These are phyloP conservation scores for Ganoderma meredithae DNA, from an alignment of 1,284 basidiomycete genomes.

Conservation along the genomic window DNA sequence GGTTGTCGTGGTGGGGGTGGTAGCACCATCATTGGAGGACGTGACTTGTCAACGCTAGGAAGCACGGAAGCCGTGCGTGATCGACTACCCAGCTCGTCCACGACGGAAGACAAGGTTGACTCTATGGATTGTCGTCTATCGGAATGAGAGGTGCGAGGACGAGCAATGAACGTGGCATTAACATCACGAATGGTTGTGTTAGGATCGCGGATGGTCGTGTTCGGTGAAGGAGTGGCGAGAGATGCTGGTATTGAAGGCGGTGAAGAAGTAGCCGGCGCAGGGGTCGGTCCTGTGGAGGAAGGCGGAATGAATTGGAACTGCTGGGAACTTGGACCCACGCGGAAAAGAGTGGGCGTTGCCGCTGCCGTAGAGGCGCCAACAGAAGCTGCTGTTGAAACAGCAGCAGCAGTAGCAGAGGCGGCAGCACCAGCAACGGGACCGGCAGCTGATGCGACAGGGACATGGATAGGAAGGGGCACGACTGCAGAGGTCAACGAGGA, in stretches of 20 bases:
- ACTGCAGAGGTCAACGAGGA: conserved; percentile 20
- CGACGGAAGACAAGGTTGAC: conserved; percentile 62
- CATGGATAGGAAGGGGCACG: conserved; percentile 26
- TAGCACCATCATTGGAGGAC: conserved; percentile 85
- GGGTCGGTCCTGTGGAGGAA: conserved; percentile 47
- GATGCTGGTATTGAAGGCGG: conserved; percentile 31
- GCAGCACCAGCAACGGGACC: conserved; percentile 27
- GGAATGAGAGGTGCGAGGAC: conserved; percentile 48
- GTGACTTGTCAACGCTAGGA: conserved; percentile 75
- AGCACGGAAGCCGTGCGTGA: conserved; percentile 64
- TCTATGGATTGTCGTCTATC: conserved; percentile 63
- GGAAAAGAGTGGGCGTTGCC: conserved; percentile 37
- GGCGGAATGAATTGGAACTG: conserved; percentile 81
- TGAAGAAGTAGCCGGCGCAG: conserved; percentile 21
- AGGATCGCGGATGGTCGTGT: conserved; percentile 52
- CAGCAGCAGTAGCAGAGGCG: conserved; percentile 26
- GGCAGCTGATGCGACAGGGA: conserved; percentile 3
- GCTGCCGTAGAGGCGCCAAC: conserved; percentile 24
- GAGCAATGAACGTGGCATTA: conserved; percentile 51
- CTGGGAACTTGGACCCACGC: conserved; percentile 63
- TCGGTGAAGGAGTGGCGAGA: conserved; percentile 48
- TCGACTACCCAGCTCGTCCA: conserved; percentile 53
- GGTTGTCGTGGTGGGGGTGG: conserved; percentile 86
- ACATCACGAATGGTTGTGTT: conserved; percentile 56
- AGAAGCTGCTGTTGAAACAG: conserved; percentile 27